Evolutionary conservation across 805 yeast genomes (phyloP), one percentile per base, ranked within the genome.

Genomic region (Myxozyma neotropica): DNA sequence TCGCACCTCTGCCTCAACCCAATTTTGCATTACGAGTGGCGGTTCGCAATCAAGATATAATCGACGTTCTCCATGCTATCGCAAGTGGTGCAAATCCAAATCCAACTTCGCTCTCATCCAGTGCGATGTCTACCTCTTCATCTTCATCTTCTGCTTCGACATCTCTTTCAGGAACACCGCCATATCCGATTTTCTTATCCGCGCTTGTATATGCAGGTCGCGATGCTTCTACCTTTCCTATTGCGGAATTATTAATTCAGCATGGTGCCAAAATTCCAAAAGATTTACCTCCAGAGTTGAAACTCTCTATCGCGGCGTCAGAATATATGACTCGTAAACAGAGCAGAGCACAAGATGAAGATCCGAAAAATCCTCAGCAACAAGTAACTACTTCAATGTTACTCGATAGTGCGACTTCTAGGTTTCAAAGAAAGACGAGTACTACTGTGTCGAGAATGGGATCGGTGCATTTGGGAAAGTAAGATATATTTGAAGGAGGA

Each of bases 31-130:
- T 77, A 45, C 68, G 77, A 5, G 62, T 67, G 31, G 76, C 78
- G 1, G 71, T 77, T 10, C 57, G 59, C 17, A 69, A 64, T 42
- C 73, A 70, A 46, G 69, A 72, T 47, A 57, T 76, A 21, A 49
- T 68, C 13, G 69, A 57, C 7, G 67, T 68, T 10, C 54, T 74
- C 43, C 62, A 64, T 3, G 77, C 79, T 4, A 58, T 77, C 43
- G 80, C 79, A 0, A 65, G 73, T 3, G 70, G 78, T 0, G 80
- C 79, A 6, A 74, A 75, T 53, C 70, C 75, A 13, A 72, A 75
- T 51, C 69, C 46, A 7, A 13, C 56, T 21, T 10, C 35, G 46
- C 44, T 19, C 38, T 24, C 54, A 23, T 23, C 44, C 13, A 36
- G 36, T 19, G n/a, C 48, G 39, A 46, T 47, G 15, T 27, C 39